Conservation (phyloP, 2,329 filamentous ascomycete genomes). For the Pseudogymnoascus sp. region DNA sequence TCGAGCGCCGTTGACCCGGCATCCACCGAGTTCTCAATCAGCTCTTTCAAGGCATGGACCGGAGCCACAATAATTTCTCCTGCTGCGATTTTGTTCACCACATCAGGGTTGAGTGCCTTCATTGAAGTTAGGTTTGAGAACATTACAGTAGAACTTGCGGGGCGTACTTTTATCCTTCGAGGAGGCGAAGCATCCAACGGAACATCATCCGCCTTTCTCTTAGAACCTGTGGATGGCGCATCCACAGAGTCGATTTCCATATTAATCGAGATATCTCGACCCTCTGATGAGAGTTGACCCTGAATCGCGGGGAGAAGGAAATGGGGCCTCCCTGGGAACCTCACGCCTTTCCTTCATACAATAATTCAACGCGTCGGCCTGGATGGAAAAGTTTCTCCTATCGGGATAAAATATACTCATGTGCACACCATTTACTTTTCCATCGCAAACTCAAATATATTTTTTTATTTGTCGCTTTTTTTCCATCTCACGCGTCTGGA, state of each 20-base stretch:
- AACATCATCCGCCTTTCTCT: conserved; percentile 41
- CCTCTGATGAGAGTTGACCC: not conserved
- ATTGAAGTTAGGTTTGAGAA: conserved; percentile 24
- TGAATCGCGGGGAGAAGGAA: not conserved
- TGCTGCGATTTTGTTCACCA: conserved; percentile 97
- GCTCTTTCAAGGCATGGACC: conserved; percentile 89
- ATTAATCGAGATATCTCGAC: not conserved
- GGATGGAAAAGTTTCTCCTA: not conserved
- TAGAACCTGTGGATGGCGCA: conserved; percentile 29
- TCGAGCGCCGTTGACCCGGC: conserved; percentile 90
- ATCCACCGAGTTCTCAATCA: conserved; percentile 95
- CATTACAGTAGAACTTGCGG: not conserved
- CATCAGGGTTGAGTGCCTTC: conserved; percentile 79
- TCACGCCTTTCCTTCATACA: not conserved
- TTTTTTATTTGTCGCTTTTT: not conserved
- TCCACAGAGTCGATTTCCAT: conserved; percentile 1
- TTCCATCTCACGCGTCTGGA: not conserved
- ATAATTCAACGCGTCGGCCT: not conserved
- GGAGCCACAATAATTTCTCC: conserved; percentile 98
- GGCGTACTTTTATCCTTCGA: conserved; percentile 39
- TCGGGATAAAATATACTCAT: not conserved
- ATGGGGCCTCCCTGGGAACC: not conserved
- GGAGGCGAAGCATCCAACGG: conserved; percentile 33
- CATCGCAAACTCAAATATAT: not conserved
- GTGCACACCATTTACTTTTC: not conserved